Evolutionary conservation across 169 alveolate species (phyloP).

Genomic region (Plasmodium billcollinsi): DNA sequence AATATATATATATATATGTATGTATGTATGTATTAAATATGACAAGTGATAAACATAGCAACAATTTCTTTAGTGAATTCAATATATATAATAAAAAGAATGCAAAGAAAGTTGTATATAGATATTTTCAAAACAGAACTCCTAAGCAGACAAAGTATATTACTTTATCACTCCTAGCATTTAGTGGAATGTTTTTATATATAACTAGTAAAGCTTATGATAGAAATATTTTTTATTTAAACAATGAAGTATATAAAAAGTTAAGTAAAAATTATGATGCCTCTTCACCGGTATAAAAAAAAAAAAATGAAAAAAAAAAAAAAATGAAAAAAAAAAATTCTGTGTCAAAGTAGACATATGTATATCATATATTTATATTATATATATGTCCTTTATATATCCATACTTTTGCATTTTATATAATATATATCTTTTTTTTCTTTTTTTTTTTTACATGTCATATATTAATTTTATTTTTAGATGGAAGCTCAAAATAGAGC

Average conservation of each 20-base stretch:
- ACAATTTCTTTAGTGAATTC: constrained; percentile 74
- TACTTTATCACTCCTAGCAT: constrained; percentile 51
- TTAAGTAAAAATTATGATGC: constrained; percentile 56
- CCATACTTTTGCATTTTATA: no score
- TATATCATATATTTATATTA: no score
- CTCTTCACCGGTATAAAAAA: constrained; percentile 65
- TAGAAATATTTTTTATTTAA: constrained; percentile 68
- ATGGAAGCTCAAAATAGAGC: constrained; percentile 78
- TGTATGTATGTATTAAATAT: no score
- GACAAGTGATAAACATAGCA: constrained; percentile 75
- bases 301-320: no score
- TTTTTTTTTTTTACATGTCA: no score
- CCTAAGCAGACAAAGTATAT: constrained; percentile 76
- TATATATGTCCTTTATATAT: no score
- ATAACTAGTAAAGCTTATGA: constrained; percentile 74
- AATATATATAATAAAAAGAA: constrained; percentile 72
- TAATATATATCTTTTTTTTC: no score
- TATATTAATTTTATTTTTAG: background rate
- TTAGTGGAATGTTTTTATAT: constrained; percentile 63
- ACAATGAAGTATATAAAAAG: constrained; percentile 72
- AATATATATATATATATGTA: background rate
- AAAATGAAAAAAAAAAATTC: no score
- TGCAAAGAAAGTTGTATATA: constrained; percentile 72
- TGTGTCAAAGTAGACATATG: no score
- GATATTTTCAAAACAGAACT: constrained; percentile 76